phyloP scores from a whole-genome alignment of 1,284 basidiomycete genomes.

The Meripilus lineatus region DNA sequence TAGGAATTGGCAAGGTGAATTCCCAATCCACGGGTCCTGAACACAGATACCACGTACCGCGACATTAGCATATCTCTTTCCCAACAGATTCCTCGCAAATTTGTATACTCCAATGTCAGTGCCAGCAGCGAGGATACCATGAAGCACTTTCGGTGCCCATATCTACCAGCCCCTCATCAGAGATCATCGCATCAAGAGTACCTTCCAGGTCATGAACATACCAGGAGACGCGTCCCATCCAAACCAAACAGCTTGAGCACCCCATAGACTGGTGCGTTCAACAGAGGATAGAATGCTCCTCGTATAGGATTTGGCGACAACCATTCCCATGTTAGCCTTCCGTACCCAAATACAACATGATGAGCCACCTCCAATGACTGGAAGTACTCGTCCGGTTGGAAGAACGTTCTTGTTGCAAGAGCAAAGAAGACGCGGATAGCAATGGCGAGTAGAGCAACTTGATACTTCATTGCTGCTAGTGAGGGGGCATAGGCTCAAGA shows the following conservation, averaged over 20 bases:
- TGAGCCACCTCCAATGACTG: conserved; percentile 95
- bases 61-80: conserved; percentile 51
- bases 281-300: conserved; percentile 66
- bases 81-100: conserved; percentile 59
- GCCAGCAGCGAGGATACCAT: conserved; percentile 74
- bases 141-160: conserved; percentile 69
- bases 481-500: too few relatives aligned
- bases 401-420: conserved; percentile 78
- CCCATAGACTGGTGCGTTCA: conserved; percentile 81
- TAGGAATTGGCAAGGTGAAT: conserved; percentile 26
- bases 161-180: conserved; percentile 37
- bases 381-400: conserved; percentile 98
- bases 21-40: neutral
- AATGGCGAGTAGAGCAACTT: conserved; percentile 14
- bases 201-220: conserved; percentile 32
- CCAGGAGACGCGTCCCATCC: conserved; percentile 50
- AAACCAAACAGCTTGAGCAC: conserved; percentile 52
- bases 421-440: conserved; percentile 57
- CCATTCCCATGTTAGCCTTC: conserved; percentile 98
- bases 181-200: neutral
- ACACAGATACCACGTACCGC: conserved; percentile 48
- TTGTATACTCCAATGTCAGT: conserved; percentile 77
- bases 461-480: conserved; percentile 9
- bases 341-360: conserved; percentile 85
- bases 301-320: conserved; percentile 59